Evolutionary conservation across 2,329 filamentous ascomycete genomes (phyloP), one percentile per base, ranked within the genome.

Genomic region (Alternaria gansuensis): DNA sequence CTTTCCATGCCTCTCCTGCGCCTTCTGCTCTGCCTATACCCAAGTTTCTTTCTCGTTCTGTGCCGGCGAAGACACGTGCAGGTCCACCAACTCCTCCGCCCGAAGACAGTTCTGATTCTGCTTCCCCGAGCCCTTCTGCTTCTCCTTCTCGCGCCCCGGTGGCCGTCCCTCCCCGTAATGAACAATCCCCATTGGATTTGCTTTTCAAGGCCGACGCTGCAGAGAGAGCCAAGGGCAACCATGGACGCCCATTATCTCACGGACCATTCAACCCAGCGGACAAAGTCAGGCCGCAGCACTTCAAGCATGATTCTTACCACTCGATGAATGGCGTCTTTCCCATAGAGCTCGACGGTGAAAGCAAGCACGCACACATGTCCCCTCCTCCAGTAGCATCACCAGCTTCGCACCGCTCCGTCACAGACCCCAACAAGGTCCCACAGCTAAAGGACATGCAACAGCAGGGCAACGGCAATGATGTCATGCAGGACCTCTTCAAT

Each of bases 1-100:
- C 93, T 5, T 99, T 98, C 77, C 93, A 97, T 77, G 91, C 93
- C 39, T 98, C 95, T 8, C 95, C 95, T 21, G 94, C 93, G 2
- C 90, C 95, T 0, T 96, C 93, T 8, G 88, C 92, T 24, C 83
- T 99, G 31, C 95, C 95, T 0, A 90, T 97, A 58, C 95, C 95
- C 10, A 96, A 90, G 72, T 97, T 97, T 76, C 86, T 90, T 62
- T 89, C 90, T 28, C 93, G 90, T 70, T 88, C 91, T 0, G 83
- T 91, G 11, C 88, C 88, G 3, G 88, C 90, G 57, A 77, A 77
- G 64, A 62, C 70, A 21, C 65, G 61, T 14, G 46, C 64, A 23
- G 68, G 65, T 26, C 72, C 72, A n/a, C 88, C 88, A 3, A 86
- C 78, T 13, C 77, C 77, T 21, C 74, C 79, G 61, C 82, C 75